Base-by-base conservation (phyloP, 202 grass and related monocot species). In the Carex arenaria region DNA sequence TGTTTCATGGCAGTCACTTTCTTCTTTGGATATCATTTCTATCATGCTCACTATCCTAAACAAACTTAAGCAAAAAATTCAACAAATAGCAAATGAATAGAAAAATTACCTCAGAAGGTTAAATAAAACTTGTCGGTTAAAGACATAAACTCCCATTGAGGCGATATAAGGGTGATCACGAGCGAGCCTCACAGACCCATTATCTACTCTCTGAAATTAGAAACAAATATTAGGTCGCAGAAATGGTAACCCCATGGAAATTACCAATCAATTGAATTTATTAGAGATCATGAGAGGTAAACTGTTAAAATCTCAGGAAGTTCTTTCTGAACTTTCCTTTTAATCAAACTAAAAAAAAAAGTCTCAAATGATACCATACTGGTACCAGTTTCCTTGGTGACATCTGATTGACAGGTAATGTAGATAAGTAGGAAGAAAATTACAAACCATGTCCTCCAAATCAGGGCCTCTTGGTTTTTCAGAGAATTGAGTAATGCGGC, bases 101-200 rank as follows among this genome's bases (percentile, higher is more conserved):
- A 1, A 30, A 5, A 10, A 70, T 88, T 91, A 91, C 91, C 83
- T 91, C 17, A 97, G 91, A 82, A 97, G 79, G 45, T 91, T 80
- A 43, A 91, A 70, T 54, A 97, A 84, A 36, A 83, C 57, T 32
- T 97, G 84, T 85, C 86, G 85, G 84, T 88, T 93, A 43, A 97
- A 93, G 64, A 93, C 84, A 82, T 97, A 97, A 71, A 97, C 86
- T 28, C 94, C 94, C 94, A 90, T 97, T 28, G 91, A 97, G 53
- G 94, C 91, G 18, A 97, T 90, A 69, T 90, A 97, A 10, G 89
- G 89, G 62, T 87, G 80, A 78, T 87, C 85, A 10, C 67, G 17
- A 68, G 81, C 64, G 3, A 53, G 13, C 49, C 43, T 83, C 12
- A 32, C 63, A 0, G 63, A 83, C 14, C 64, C 80, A 53, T 83